These are phyloP conservation scores for Silene uniflora DNA, from an alignment of 148 eudicot species.

Conservation along the genomic window DNA sequence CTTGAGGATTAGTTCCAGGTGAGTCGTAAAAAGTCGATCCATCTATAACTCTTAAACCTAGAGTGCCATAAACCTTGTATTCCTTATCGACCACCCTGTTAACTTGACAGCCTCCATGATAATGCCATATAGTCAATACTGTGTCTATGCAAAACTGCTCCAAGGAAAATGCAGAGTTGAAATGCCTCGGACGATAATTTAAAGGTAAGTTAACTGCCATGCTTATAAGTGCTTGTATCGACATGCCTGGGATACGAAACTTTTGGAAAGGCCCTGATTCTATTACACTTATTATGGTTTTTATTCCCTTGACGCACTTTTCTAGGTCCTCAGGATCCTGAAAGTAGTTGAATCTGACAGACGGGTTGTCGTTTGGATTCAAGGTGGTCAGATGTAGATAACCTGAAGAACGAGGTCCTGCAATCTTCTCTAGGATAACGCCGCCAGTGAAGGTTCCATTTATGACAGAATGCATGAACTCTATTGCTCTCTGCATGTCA, in stretches of 20 bases:
- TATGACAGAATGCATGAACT: conserved; percentile 33
- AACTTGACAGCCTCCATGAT: conserved; percentile 74
- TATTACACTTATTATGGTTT: conserved; percentile 41
- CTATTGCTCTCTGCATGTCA: conserved; percentile 27
- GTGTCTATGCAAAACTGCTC: conserved; percentile 63
- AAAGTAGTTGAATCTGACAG: conserved; percentile 67
- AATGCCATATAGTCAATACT: conserved; percentile 72
- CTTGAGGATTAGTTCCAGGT: conserved; percentile 79
- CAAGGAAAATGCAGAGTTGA: conserved; percentile 26
- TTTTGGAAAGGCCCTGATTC: conserved; percentile 41
- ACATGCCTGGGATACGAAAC: conserved; percentile 39
- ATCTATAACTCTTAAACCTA: conserved; percentile 51
- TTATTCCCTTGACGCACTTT: conserved; percentile 54
- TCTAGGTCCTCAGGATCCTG: conserved; percentile 49
- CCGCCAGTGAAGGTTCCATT: conserved; percentile 42
- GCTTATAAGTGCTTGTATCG: conserved; percentile 37
- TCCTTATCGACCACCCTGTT: conserved; percentile 53
- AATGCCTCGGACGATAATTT: conserved; percentile 39
- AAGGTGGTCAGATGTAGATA: conserved; percentile 34
- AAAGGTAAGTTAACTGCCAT: conserved; percentile 37
- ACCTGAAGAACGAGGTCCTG: conserved; percentile 52
- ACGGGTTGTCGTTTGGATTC: conserved; percentile 52
- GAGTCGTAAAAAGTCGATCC: conserved; percentile 57
- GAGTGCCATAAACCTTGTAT: conserved; percentile 49
- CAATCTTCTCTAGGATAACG: conserved; percentile 46